phyloP scores from a whole-genome alignment of 805 yeast species.

The Cyberlindnera veronae region DNA sequence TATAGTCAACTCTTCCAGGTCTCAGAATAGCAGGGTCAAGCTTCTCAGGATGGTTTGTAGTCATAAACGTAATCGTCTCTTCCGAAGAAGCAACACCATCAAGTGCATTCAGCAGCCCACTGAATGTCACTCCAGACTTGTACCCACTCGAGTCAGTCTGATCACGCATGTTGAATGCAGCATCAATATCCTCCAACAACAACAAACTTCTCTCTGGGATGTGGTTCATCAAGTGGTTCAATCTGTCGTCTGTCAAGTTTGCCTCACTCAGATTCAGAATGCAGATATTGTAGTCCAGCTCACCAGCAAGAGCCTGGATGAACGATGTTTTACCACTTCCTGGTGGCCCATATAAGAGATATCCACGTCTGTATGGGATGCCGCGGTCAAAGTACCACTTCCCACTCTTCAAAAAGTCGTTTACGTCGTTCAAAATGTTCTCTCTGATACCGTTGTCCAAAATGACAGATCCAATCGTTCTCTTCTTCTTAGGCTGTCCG shows the following conservation, averaged over 20 bases:
- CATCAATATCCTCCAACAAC: slow-evolving; percentile 89
- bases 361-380: slow-evolving; percentile 96
- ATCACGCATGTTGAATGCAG: slow-evolving; percentile 83
- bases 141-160: slow-evolving; percentile 77
- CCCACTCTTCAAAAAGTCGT: slow-evolving; percentile 75
- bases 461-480: slow-evolving; percentile 81
- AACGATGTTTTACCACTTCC: slow-evolving; percentile 96
- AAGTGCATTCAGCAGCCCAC: slow-evolving; percentile 88
- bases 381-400: slow-evolving; percentile 95
- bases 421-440: slow-evolving; percentile 62
- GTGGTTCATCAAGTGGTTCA: slow-evolving; percentile 94
- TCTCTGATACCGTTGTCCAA: slow-evolving; percentile 75
- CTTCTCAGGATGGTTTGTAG: slow-evolving; percentile 94
- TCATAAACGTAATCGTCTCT: slow-evolving; percentile 95
- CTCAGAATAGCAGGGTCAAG: slow-evolving; percentile 90
- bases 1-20: slow-evolving; percentile 92
- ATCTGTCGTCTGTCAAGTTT: slow-evolving; percentile 88
- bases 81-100: slow-evolving; percentile 99
- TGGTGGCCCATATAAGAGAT: slow-evolving; percentile 92
- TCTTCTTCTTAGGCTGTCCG: slow-evolving; percentile 89
- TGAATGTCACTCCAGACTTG: slow-evolving; percentile 87
- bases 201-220: slow-evolving; percentile 86
- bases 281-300: slow-evolving; percentile 92
- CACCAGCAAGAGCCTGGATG: slow-evolving; percentile 96
- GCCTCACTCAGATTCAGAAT: slow-evolving; percentile 86